These are phyloP conservation scores for Gracilaria domingensis DNA, from an alignment of 23 red algal species.

Conservation along the genomic window DNA sequence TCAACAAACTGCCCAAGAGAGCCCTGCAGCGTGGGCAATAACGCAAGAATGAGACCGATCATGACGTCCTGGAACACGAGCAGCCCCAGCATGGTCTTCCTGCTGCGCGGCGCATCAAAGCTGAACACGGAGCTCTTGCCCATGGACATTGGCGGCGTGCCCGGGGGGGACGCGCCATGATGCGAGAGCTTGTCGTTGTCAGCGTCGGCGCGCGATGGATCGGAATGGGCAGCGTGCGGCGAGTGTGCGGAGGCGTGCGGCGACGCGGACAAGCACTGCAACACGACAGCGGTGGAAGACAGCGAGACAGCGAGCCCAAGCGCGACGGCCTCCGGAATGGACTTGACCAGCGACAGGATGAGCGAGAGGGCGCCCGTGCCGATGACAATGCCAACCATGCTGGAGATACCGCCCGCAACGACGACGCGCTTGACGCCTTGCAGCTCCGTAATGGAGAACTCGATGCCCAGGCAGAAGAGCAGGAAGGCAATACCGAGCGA, in stretches of 20 bases:
- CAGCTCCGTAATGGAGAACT: constrained; percentile 86
- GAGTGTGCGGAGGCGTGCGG: constrained; percentile 13
- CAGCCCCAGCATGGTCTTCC: constrained; percentile 80
- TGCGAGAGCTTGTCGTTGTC: constrained; percentile 11
- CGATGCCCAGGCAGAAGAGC: constrained; percentile 86
- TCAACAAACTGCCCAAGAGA: constrained; percentile 71
- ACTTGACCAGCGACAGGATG: constrained; percentile 57
- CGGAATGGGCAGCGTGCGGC: background rate
- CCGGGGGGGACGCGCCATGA: background rate
- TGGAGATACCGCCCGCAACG: constrained; percentile 73
- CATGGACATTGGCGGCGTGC: background rate
- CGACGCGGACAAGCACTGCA: constrained; percentile 73
- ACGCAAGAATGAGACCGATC: constrained; percentile 87
- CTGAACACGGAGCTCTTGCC: constrained; percentile 34
- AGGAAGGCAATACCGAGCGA: constrained; percentile 87
- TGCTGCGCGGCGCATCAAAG: constrained; percentile 66
- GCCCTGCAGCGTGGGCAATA: constrained; percentile 78
- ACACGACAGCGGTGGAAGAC: constrained; percentile 84
- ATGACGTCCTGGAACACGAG: constrained; percentile 88
- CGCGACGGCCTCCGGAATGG: constrained; percentile 81
- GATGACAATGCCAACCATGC: constrained; percentile 65
- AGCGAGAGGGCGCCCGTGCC: constrained; percentile 59
- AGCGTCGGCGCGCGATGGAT: background rate
- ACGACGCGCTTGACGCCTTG: constrained; percentile 78
- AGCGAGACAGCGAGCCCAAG: constrained; percentile 81